Conservation (phyloP, 352 stramenopile species). For the Albugo laibachii region DNA sequence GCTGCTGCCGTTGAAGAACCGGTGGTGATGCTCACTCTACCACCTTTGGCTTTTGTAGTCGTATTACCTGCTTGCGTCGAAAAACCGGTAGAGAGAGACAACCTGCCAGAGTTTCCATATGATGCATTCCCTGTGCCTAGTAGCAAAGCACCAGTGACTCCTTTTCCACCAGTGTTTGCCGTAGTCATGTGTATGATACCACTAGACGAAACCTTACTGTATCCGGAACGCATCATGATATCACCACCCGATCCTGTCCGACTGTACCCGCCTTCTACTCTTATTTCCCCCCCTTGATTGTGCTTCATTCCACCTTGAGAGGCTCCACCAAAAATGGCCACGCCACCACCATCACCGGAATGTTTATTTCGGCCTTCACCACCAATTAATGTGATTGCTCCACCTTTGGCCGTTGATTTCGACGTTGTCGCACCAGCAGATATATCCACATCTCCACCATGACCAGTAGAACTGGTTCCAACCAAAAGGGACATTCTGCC, state of each 20-base stretch:
- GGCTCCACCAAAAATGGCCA: constrained; percentile 65
- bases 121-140: constrained; percentile 38
- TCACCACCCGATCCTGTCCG: constrained; percentile 31
- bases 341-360: constrained; percentile 72
- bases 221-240: constrained; percentile 25
- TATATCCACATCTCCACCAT: constrained; percentile 44
- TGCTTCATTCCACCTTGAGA: constrained; percentile 38
- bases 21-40: constrained; percentile 28
- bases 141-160: constrained; percentile 22
- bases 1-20: constrained; percentile 32
- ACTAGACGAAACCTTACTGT: constrained; percentile 27
- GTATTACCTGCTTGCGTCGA: constrained; percentile 52
- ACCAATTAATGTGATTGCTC: constrained; percentile 27
- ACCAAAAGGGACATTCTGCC: constrained; percentile 28
- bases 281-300: constrained; percentile 53
- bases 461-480: constrained; percentile 25
- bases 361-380: constrained; percentile 44
- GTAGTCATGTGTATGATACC: constrained; percentile 26
- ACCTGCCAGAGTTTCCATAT: constrained; percentile 34
- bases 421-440: constrained; percentile 34
- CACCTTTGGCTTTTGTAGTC: constrained; percentile 29
- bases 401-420: constrained; percentile 11
- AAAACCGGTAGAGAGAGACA: constrained; percentile 31
- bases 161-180: constrained; percentile 31
- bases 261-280: constrained; percentile 48